Conservation (phyloP, 2,329 filamentous ascomycete genomes). For the Chaetomium sp. region DNA sequence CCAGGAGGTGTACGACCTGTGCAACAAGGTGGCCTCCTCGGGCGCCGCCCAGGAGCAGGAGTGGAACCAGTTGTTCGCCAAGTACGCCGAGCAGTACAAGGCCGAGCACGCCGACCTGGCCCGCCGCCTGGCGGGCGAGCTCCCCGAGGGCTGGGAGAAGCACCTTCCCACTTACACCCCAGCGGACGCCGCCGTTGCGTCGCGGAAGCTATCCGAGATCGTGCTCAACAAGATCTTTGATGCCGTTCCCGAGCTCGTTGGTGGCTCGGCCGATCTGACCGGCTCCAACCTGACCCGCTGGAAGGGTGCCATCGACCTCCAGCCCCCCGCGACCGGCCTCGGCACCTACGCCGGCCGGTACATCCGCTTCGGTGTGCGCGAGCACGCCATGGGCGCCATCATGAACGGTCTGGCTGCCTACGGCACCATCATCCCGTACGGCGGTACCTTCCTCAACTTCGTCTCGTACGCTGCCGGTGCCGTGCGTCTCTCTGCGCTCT, state of each 20-base stretch:
- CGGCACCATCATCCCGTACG: conserved; percentile 87
- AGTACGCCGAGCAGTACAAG: conserved; percentile 75
- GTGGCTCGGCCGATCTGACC: conserved; percentile 95
- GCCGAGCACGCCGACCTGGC: conserved; percentile 72
- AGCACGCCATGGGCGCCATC: conserved; percentile 87
- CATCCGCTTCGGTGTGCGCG: conserved; percentile 84
- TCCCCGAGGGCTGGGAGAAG: conserved; percentile 97
- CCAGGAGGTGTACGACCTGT: conserved; percentile 88
- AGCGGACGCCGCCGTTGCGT: conserved; percentile 75
- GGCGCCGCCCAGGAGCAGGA: conserved; percentile 86
- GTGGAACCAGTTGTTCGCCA: conserved; percentile 89
- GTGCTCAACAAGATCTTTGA: conserved; percentile 84
- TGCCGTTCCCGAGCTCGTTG: conserved; percentile 81
- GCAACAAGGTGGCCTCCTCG: conserved; percentile 75
- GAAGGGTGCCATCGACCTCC: conserved; percentile 97
- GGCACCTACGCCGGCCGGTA: conserved; percentile 90
- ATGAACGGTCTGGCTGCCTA: conserved; percentile 95
- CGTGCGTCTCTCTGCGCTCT: conserved; percentile 88
- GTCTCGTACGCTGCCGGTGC: conserved; percentile 95
- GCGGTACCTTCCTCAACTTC: conserved; percentile 98
- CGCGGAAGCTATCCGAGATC: conserved; percentile 92
- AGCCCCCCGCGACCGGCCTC: conserved; percentile 77
- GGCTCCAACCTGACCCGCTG: conserved; percentile 98
- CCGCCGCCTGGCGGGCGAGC: conserved; percentile 73
- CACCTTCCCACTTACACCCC: conserved; percentile 84